Evolutionary conservation across 2,329 filamentous ascomycete genomes (phyloP).

Genomic region (Fusarium subtropicale): DNA sequence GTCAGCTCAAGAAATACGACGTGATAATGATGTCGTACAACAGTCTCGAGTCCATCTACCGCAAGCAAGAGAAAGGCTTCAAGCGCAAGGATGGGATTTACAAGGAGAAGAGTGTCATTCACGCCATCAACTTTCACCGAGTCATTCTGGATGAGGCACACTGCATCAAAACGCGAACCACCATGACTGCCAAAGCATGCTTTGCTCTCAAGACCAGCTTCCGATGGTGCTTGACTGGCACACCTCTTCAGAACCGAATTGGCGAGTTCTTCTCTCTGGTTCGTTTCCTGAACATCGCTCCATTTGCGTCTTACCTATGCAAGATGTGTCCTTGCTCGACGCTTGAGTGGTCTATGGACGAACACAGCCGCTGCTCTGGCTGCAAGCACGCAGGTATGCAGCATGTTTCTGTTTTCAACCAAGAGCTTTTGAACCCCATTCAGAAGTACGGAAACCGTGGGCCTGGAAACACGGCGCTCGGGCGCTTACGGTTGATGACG

Average conservation of each 20-base stretch:
- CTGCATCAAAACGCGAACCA: constrained; percentile 90
- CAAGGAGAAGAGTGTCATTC: constrained; percentile 84
- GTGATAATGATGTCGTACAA: constrained; percentile 99
- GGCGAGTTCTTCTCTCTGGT: constrained; percentile 96
- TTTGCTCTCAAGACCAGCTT: constrained; percentile 89
- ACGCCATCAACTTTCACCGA: constrained; percentile 87
- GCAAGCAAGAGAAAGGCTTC: constrained; percentile 93
- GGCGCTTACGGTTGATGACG: constrained; percentile 77
- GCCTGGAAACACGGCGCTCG: background rate
- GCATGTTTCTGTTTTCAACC: constrained; percentile 79
- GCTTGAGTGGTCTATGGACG: constrained; percentile 85
- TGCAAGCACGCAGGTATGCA: constrained; percentile 65
- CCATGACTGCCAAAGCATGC: constrained; percentile 93
- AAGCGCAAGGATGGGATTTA: constrained; percentile 81
- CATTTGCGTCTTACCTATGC: constrained; percentile 95
- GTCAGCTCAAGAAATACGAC: constrained; percentile 83
- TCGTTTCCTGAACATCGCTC: constrained; percentile 87
- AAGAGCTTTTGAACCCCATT: constrained; percentile 91
- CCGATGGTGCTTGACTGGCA: constrained; percentile 96
- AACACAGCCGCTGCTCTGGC: constrained; percentile 74
- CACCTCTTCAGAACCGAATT: constrained; percentile 95
- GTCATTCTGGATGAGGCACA: constrained; percentile 96
- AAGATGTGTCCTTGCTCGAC: constrained; percentile 84
- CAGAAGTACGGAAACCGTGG: constrained; percentile 68
- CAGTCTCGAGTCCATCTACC: constrained; percentile 88